Evolutionary conservation across 352 stramenopile species (phyloP).

Genomic region (Phytophthora tentaculata): DNA sequence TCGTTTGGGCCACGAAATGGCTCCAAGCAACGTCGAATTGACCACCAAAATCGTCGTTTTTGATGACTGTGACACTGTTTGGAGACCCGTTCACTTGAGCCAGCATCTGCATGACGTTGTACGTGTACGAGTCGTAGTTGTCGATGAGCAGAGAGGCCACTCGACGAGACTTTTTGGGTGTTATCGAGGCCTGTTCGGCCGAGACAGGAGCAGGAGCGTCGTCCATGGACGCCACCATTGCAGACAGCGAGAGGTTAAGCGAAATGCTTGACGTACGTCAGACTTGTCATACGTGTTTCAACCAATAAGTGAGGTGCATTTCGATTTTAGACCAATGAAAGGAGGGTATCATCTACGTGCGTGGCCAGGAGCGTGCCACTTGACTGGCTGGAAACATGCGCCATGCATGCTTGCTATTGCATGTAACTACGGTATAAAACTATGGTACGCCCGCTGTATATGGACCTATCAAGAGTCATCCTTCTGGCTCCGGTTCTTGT

Average conservation of each 20-base stretch:
- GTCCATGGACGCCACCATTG: constrained; percentile 48
- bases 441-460: constrained; percentile 22
- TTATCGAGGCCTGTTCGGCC: background rate
- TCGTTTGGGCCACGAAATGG: constrained; percentile 53
- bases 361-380: constrained; percentile 41
- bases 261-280: constrained; percentile 25
- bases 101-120: constrained; percentile 97
- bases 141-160: constrained; percentile 93
- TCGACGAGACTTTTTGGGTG: constrained; percentile 29
- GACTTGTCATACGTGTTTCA: constrained; percentile 22
- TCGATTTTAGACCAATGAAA: constrained; percentile 22
- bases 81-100: constrained; percentile 86
- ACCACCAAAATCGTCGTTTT: constrained; percentile 91
- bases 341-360: constrained; percentile 5
- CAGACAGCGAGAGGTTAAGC: background rate
- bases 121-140: constrained; percentile 99
- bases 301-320: constrained; percentile 20
- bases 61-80: constrained; percentile 83
- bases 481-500: constrained; percentile 28
- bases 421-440: constrained; percentile 29
- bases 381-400: constrained; percentile 22
- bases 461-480: constrained; percentile 15
- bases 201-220: constrained; percentile 7
- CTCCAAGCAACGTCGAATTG: constrained; percentile 68
- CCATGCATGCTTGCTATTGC: constrained; percentile 10